phyloP scores from a whole-genome alignment of 805 yeast species.

The Suhomyces emberorum region DNA sequence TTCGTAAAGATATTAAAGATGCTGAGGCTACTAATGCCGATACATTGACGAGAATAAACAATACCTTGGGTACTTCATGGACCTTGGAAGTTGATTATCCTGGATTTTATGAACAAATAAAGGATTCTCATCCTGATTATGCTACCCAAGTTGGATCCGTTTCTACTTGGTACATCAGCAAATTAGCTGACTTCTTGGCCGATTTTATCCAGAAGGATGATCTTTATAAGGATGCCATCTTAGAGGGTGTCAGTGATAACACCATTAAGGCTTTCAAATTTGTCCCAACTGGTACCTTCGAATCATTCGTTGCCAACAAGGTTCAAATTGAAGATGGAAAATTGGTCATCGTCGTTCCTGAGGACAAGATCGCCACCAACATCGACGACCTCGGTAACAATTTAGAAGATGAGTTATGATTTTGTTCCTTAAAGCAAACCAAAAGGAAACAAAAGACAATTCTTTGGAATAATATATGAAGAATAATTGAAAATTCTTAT shows the following conservation, averaged over 20 bases:
- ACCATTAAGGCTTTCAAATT: conserved; percentile 8
- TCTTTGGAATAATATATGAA: too few relatives aligned
- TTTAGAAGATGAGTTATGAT: conserved; percentile 3
- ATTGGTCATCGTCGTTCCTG: conserved; percentile 6
- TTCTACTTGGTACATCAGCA: conserved; percentile 11
- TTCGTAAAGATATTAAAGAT: conserved; percentile 11
- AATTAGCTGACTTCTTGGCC: conserved; percentile 4
- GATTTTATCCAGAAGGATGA: conserved; percentile 11
- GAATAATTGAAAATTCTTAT: too few relatives aligned
- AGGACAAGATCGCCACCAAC: conserved; percentile 5
- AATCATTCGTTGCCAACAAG: conserved; percentile 1
- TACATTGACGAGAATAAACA: conserved; percentile 7
- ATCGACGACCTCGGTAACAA: conserved; percentile 6
- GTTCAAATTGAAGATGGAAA: conserved; percentile 8
- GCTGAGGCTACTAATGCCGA: conserved; percentile 10
- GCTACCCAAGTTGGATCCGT: conserved; percentile 7
- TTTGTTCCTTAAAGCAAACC: too few relatives aligned
- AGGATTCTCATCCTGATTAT: conserved; percentile 7
- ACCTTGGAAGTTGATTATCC: conserved; percentile 11
- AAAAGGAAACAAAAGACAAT: too few relatives aligned
- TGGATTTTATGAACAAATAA: conserved; percentile 6
- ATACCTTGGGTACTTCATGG: conserved; percentile 4
- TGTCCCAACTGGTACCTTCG: conserved; percentile 4
- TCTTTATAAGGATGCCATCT: conserved; percentile 10
- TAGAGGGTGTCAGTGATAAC: conserved; percentile 9